These are phyloP conservation scores for Delphinella strobiligena DNA, from an alignment of 2,329 filamentous ascomycete species.

Conservation along the genomic window DNA sequence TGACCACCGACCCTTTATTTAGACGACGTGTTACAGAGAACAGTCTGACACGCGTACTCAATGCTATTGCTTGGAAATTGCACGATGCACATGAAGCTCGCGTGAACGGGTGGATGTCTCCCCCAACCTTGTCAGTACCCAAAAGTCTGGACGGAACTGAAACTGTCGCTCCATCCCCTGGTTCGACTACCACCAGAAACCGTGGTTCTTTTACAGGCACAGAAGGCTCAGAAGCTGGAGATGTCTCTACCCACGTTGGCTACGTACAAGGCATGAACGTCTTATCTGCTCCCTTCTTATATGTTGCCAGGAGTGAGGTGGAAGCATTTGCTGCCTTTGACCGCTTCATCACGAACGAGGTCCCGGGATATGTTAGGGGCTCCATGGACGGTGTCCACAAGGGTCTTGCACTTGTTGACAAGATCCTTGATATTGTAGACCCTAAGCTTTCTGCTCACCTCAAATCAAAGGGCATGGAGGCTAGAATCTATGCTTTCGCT, in stretches of 20 bases:
- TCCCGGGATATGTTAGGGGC: slow-evolving; percentile 84
- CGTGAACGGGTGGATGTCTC: slow-evolving; percentile 38
- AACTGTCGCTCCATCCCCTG: slow-evolving; percentile 25
- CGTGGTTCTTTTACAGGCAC: slow-evolving; percentile 39
- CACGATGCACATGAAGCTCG: slow-evolving; percentile 61
- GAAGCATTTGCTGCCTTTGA: slow-evolving; percentile 91
- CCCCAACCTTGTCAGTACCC: slow-evolving; percentile 36
- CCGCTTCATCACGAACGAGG: slow-evolving; percentile 74
- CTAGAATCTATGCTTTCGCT: slow-evolving; percentile 92
- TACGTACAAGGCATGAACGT: slow-evolving; percentile 99
- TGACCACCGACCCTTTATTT: slow-evolving; percentile 95
- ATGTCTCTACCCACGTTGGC: slow-evolving; percentile 53
- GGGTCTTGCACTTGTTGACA: slow-evolving; percentile 81
- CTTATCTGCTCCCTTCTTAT: slow-evolving; percentile 86
- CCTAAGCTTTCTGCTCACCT: slow-evolving; percentile 76
- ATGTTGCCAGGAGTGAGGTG: slow-evolving; percentile 84
- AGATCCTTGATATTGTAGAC: slow-evolving; percentile 82
- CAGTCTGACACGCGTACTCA: slow-evolving; percentile 83
- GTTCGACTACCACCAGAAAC: slow-evolving; percentile 17
- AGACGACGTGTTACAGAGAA: slow-evolving; percentile 90
- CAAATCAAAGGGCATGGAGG: slow-evolving; percentile 73
- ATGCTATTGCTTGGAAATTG: slow-evolving; percentile 88
- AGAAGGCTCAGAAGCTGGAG: slow-evolving; percentile 50
- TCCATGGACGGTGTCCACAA: slow-evolving; percentile 96
- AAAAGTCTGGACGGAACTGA: slow-evolving; percentile 39